Base-by-base conservation (phyloP, 352 stramenopile genomes). In the Vaucheria bursata region DNA sequence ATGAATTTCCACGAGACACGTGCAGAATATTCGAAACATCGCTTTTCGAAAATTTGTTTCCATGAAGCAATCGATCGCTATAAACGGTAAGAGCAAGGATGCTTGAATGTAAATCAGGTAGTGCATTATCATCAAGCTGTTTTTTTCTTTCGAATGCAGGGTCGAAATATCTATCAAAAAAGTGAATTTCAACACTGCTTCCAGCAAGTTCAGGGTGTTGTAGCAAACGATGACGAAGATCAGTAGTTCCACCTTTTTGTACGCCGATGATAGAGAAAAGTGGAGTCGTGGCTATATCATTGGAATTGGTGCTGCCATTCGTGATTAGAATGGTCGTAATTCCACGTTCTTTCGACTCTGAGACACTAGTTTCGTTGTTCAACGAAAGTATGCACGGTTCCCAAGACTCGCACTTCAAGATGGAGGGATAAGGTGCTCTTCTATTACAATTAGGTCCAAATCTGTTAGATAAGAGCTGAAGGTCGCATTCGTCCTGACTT, bases 201-300 rank as follows among this genome's bases (percentile, higher is more conserved):
- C 76, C 76, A 36, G 71, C 67, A 1, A 81, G 67, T 29, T 73
- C 49, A 8, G 76, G 76, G 36, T 81, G 76, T 32, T 52, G 74
- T 12, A 81, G 32, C 35, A 81, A 45, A 32, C 79, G 77, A 12
- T 50, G 39, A 6, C 76, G 38, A n/a, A 81, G 76, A 59, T 37
- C 79, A 4, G 76, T 79, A 38, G 76, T 81, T 33, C 76, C 76
- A 50, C 65, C 76, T 59, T 81, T 81, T 72, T 81, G 76, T 7
- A 25, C 45, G 45, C 45, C 45, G 45, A 59, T 59, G 45, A 59
- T 59, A 25, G 25, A 18, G 45, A 59, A 59, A 12, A 59, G 45
- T 25, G 45, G 45, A 12, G 45, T 59, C 45, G 45, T 59, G 45
- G 12, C 45, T 25, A 59, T 25, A 25, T 59, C 45, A 12, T 59